These are phyloP conservation scores for Mucuna pruriens DNA, from an alignment of 306 rosid species.

Conservation along the genomic window DNA sequence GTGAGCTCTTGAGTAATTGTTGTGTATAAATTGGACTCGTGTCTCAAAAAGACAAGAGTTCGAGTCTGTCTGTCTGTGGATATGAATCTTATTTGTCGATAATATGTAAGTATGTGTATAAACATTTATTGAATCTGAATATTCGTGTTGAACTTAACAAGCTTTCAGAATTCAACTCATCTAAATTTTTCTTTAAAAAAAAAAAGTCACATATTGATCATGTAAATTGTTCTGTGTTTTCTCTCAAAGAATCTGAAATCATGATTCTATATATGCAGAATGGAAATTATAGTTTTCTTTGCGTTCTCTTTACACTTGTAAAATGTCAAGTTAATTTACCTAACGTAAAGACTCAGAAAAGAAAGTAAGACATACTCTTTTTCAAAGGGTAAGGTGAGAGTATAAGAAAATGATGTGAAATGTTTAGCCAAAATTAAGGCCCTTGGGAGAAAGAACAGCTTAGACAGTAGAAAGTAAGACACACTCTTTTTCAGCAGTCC, in stretches of 20 bases:
- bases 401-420: neutral
- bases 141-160: too few species aligned
- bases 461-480: too few species aligned
- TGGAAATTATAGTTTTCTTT: neutral
- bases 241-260: neutral
- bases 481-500: too few species aligned
- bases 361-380: neutral
- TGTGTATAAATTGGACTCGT: too few species aligned
- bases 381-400: slow-evolving; percentile 3
- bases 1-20: neutral
- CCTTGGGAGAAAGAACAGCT: too few species aligned
- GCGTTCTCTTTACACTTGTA: neutral
- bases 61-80: too few species aligned
- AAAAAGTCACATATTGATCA: neutral
- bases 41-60: too few species aligned
- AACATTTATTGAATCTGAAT: too few species aligned
- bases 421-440: neutral
- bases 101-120: too few species aligned
- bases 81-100: too few species aligned
- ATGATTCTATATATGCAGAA: neutral
- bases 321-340: neutral
- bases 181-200: too few species aligned
- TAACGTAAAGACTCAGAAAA: neutral
- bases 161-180: too few species aligned
- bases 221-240: neutral